Evolutionary conservation across 1,284 basidiomycete genomes (phyloP), one percentile per base, ranked within the genome.

Genomic region (Cyathus olla): DNA sequence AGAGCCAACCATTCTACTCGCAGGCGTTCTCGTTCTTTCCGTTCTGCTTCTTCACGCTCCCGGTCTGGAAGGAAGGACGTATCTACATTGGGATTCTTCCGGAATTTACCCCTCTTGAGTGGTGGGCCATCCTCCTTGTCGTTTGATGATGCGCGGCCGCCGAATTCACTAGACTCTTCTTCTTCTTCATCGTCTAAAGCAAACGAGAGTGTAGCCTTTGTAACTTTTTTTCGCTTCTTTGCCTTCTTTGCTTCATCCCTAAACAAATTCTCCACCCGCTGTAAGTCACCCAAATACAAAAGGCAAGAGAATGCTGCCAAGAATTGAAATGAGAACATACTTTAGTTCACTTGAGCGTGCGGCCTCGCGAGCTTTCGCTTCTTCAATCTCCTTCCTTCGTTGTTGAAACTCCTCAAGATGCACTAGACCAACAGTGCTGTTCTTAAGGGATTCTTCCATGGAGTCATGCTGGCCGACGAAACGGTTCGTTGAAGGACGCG

Each of bases 61-160:
- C 98, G 89, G 76, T 99, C 98, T 0, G 98, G 98, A 9, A 99
- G 86, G 83, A 99, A 99, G 2, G 97, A 98, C 0, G 98, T 99
- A 74, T 99, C 98, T 39, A 99, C 97, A 55, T 91, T 85, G 0
- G 98, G 98, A 70, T 99, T 99, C 83, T 99, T 99, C 72, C 93
- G 89, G 49, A 95, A 88, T 75, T 94, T 96, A 63, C 87, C 80
- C 57, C 90, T 89, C 78, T 96, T 97, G 9, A 80, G 64, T 10
- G 81, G 80, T 26, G 83, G 85, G 40, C 80, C 85, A 22, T 82
- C 66, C 56, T 79, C 70, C 73, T 80, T 71, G 75, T 69, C 68
- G 27, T 74, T 73, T 55, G 80, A 71, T 19, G 75, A 74, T 55
- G 78, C 78, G 44, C 60, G 65, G 50, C 70, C 67, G 17, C 72